Evolutionary conservation across 371 early-diverging fungal species (phyloP), one percentile per base, ranked within the genome.

Genomic region (Sporodiniella umbellata): DNA sequence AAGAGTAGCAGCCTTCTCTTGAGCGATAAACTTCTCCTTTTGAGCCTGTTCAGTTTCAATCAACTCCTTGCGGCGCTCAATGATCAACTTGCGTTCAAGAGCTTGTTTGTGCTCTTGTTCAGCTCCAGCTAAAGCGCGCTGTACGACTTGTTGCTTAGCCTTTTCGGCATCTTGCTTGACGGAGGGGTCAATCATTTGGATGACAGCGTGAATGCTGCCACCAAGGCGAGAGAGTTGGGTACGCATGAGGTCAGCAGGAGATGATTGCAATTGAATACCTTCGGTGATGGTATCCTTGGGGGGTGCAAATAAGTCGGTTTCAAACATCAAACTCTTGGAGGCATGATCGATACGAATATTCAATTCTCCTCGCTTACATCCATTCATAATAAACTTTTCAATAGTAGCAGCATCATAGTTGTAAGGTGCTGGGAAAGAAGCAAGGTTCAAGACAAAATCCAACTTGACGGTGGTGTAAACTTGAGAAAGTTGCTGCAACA

Each of bases 331-430:
- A 48, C 90, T 85, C 56, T 87, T 87, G n/a, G 92, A 84, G 51
- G 85, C 81, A 74, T 97, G 94, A 72, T 98, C 93, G 51, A 98
- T 83, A 50, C 95, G 92, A 61, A 98, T 94, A 55, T 86, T 85
- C 55, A 98, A 80, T 68, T 98, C 97, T 33, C 95, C 94, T 66
- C 91, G 91, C 54, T 94, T 88, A 72, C 94, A 94, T 28, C 96
- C 99, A 67, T 92, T 87, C 93, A 98, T 94, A 58, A 98, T 89
- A 72, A 97, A 94, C 70, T 92, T 90, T 76, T 98, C 99, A 58
- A 98, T 92, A 12, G 83, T 82, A 38, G 90, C 86, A 8, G 91
- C 85, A 53, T 87, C 89, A 64, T 90, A 87, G 77, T 83, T 85
- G 83, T 84, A 89, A 18, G 94, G 90, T 28, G 78, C 82, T 15